Conservation (phyloP, 768 basidiomycete genomes). For the Suillus subalutaceus region DNA sequence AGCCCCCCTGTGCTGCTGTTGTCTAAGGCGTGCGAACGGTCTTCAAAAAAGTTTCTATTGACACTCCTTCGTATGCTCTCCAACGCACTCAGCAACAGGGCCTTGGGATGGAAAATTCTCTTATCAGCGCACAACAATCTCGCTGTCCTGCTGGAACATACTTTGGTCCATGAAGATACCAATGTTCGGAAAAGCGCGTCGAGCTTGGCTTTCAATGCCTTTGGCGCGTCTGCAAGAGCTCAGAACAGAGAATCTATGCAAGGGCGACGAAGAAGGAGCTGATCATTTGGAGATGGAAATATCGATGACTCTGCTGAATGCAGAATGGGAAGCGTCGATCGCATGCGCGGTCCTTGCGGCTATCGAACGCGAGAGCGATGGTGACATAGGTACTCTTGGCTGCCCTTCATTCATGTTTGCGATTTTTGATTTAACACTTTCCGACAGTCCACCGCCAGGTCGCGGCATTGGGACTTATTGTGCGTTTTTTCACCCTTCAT, state of each 20-base stretch:
- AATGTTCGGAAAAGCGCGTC: conserved; percentile 77
- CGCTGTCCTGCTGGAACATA: conserved; percentile 62
- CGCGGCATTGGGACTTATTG: conserved; percentile 74
- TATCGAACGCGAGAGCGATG: conserved; percentile 65
- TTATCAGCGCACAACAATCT: conserved; percentile 35
- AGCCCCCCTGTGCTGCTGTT: conserved; percentile 52
- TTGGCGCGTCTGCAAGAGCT: conserved; percentile 66
- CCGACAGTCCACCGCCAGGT: conserved; percentile 77
- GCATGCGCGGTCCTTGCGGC: conserved; percentile 84
- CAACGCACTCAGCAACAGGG: conserved; percentile 59
- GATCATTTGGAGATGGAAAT: conserved; percentile 31
- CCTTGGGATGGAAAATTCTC: conserved; percentile 45
- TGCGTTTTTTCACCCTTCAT: conserved; percentile 77
- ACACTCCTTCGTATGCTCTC: conserved; percentile 69
- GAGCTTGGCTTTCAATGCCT: conserved; percentile 76
- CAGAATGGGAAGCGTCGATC: conserved; percentile 87
- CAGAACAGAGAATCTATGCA: conserved; percentile 46
- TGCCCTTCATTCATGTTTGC: conserved; percentile 9
- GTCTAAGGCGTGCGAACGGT: conserved; percentile 39
- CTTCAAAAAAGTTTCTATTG: conserved; percentile 58
- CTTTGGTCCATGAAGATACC: conserved; percentile 69
- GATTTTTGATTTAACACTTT: background rate
- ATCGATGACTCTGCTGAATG: background rate
- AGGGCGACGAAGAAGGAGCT: conserved; percentile 50
- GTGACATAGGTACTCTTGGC: conserved; percentile 71